Conservation (phyloP, 495 filamentous ascomycete genomes). For the Rostrohypoxylon terebratum region DNA sequence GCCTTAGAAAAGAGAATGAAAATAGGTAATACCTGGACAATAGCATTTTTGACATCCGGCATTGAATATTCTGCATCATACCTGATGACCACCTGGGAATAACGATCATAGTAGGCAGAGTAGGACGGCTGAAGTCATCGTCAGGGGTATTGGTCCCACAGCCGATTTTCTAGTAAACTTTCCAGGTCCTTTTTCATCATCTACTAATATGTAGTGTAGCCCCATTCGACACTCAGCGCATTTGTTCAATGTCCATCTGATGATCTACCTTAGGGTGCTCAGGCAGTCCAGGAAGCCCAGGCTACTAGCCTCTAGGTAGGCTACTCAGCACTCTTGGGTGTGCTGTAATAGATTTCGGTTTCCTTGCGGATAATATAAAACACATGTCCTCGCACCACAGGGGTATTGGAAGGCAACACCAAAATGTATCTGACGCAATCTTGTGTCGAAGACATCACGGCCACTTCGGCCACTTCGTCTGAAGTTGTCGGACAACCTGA, state of each 20-base stretch:
- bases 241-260: conserved; percentile 26
- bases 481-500: neutral
- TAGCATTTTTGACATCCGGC: neutral
- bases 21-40: neutral
- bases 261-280: conserved; percentile 12
- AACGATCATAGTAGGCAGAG: neutral
- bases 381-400: conserved; percentile 12
- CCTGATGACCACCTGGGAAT: neutral
- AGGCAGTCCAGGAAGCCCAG: too few relatives aligned
- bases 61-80: conserved; percentile 6
- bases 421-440: conserved; percentile 8
- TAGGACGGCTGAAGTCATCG: conserved; percentile 40
- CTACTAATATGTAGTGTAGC: too few relatives aligned
- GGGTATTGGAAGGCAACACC: conserved; percentile 3
- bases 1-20: neutral
- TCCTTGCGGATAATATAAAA: conserved; percentile 17
- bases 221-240: conserved; percentile 25
- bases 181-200: conserved; percentile 19
- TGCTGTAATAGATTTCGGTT: conserved; percentile 7
- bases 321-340: neutral
- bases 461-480: neutral
- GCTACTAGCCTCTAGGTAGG: neutral
- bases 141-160: conserved; percentile 37
- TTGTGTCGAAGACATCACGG: neutral
- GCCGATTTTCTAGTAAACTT: neutral